These are phyloP conservation scores for Malania oleifera DNA, from an alignment of 164 flowering plant species.

Conservation along the genomic window DNA sequence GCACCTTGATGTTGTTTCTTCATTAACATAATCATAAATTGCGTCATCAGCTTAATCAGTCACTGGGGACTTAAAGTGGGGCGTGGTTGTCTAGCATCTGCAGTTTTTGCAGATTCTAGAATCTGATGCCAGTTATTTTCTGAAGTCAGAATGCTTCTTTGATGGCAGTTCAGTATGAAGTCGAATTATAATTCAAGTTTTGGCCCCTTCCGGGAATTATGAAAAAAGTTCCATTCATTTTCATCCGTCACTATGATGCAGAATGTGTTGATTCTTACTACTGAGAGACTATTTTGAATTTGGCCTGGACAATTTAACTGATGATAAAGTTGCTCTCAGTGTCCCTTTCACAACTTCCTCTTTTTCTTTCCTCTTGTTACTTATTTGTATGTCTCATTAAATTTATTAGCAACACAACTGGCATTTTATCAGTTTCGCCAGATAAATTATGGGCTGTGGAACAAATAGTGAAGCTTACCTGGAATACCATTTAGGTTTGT, in stretches of 20 bases:
- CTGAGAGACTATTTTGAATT: too few relatives aligned
- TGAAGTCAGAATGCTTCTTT: background rate
- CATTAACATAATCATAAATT: slow-evolving; percentile 11
- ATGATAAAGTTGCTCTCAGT: too few relatives aligned
- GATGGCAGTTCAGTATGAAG: background rate
- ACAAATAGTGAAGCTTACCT: too few relatives aligned
- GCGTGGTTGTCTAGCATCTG: slow-evolving; percentile 2
- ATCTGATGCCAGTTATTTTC: background rate
- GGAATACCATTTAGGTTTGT: too few relatives aligned
- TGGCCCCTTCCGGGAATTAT: slow-evolving; percentile 10
- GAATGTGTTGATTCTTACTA: background rate
- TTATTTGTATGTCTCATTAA: too few relatives aligned
- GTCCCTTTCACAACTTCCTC: too few relatives aligned
- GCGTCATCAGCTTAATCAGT: background rate
- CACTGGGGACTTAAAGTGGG: background rate
- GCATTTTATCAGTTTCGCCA: too few relatives aligned
- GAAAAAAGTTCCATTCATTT: slow-evolving; percentile 6
- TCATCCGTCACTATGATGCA: slow-evolving; percentile 9
- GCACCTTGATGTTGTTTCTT: slow-evolving; percentile 84
- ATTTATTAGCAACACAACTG: too few relatives aligned
- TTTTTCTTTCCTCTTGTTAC: too few relatives aligned
- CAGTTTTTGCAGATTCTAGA: background rate
- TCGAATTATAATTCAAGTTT: slow-evolving; percentile 1
- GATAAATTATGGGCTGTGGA: too few relatives aligned
- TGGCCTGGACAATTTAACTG: too few relatives aligned